Evolutionary conservation across 2,329 filamentous ascomycete genomes (phyloP).

Genomic region (Paecilomyces sp.): DNA sequence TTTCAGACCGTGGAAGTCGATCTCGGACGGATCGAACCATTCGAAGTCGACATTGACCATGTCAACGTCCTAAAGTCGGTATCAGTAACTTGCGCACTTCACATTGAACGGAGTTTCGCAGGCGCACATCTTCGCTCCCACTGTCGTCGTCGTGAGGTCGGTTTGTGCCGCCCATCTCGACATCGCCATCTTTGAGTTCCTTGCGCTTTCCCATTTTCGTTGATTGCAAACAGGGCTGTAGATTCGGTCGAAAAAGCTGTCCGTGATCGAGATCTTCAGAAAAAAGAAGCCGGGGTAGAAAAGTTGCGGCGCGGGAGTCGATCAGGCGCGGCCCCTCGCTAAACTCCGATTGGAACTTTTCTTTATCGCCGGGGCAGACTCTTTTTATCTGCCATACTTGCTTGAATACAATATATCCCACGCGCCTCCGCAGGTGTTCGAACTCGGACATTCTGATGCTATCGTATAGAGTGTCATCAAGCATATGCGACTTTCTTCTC

Average conservation of each 20-base stretch:
- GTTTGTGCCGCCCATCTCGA: conserved; percentile 35
- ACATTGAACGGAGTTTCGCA: background rate
- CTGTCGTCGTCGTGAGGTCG: conserved; percentile 30
- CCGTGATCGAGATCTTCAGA: background rate
- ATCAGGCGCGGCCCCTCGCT: conserved; percentile 2
- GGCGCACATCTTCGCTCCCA: conserved; percentile 24
- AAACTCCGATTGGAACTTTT: conserved; percentile 5
- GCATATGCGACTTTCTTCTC: too few relatives aligned
- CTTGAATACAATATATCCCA: background rate
- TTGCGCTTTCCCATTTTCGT: conserved; percentile 45
- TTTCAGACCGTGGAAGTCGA: conserved; percentile 95
- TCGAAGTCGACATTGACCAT: conserved; percentile 96
- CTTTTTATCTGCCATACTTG: conserved; percentile 1
- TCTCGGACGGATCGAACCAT: conserved; percentile 88
- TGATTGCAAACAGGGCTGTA: background rate
- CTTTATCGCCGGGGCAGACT: conserved; percentile 7
- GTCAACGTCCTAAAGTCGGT: conserved; percentile 63
- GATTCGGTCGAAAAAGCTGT: background rate
- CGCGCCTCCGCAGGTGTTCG: too few relatives aligned
- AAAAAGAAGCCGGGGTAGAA: background rate
- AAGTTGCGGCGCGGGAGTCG: background rate
- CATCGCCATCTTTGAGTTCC: conserved; percentile 39
- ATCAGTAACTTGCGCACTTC: background rate
- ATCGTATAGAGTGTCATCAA: too few relatives aligned
- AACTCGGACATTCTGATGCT: too few relatives aligned